Evolutionary conservation across 108 stramenopile species (phyloP), one percentile per base, ranked within the genome.

Genomic region (Cyclotella distinguenda): DNA sequence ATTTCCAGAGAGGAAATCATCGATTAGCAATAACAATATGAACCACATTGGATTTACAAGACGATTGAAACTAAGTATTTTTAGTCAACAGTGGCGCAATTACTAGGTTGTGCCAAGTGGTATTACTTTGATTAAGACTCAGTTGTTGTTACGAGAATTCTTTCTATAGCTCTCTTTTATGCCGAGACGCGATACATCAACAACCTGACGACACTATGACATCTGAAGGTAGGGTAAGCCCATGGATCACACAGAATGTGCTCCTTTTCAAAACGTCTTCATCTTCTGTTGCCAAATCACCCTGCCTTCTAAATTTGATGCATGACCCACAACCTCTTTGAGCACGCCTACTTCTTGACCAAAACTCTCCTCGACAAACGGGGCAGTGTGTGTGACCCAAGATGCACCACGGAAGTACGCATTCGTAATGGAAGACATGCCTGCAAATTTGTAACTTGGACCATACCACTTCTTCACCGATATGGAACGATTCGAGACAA

Each of bases 381-480:
- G 66, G 66, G 47, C 66, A 67, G 25, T 56, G 53, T 7, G 46
- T 16, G 35, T 67, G 53, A 13, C 66, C 66, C 16, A 55, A 27
- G 16, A 56, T 40, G 16, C 55, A 54, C 66, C 66, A 67, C 8
- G 66, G 66, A 6, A 67, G 19, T 26, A 87, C 65, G 43, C 86
- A 87, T 7, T 68, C 57, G 59, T 83, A 77, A 48, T 87, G 86
- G 61, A 83, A 87, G 8, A 82, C 71, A 58, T 87, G 86, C 19
- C 36, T 18, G 48, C 86, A 87, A 7, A 45, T 38, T 12, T 26
- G 21, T 23, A 73, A 28, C 39, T 70, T 61, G 2, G 82, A 81
- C 70, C 79, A 84, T 15, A 80, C 67, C 18, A 84, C 74, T 11
- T 69, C 59, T 18, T 84, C 83, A 26, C 55, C 70, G 1, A 74